A percentile compares a stretch with the other conserved stretches of the same genome.
Conservation (phyloP, 495 filamentous ascomycete genomes). For the Letharia columbiana region DNA sequence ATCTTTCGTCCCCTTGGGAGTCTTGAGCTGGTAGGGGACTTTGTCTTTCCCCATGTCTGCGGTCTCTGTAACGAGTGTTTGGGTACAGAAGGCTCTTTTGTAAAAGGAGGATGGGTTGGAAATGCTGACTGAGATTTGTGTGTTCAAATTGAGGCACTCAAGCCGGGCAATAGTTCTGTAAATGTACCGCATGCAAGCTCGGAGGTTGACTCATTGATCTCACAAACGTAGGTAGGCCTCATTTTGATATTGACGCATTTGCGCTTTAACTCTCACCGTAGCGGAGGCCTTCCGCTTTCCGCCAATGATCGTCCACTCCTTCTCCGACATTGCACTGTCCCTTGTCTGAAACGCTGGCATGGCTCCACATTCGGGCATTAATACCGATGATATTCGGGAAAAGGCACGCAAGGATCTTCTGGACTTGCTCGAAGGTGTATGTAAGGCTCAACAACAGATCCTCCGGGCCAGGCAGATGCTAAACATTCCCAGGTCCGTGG, state of each 20-base stretch:
- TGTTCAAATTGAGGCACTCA: neutral
- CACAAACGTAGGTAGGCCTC: neutral
- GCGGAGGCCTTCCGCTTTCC: neutral
- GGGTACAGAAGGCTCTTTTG: slow-evolving; percentile 1
- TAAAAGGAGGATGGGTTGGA: neutral
- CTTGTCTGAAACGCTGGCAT: slow-evolving; percentile 27
- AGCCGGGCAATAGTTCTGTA: slow-evolving; percentile 15
- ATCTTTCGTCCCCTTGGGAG: slow-evolving; percentile 43
- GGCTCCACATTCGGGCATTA: slow-evolving; percentile 64
- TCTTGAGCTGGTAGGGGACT: slow-evolving; percentile 38
- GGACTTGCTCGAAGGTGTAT: slow-evolving; percentile 82
- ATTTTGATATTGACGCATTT: slow-evolving; percentile 19
- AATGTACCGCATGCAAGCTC: slow-evolving; percentile 19
- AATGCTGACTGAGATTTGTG: neutral
- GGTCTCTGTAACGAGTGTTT: neutral
- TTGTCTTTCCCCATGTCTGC: slow-evolving; percentile 32
- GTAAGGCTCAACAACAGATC: slow-evolving; percentile 40
- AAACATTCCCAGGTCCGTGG: slow-evolving; percentile 64
- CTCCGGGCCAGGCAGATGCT: slow-evolving; percentile 28
- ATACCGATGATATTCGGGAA: slow-evolving; percentile 71
- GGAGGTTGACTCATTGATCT: neutral
- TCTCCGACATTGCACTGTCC: neutral
- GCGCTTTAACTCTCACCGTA: neutral
- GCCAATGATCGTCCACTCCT: neutral
- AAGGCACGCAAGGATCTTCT: slow-evolving; percentile 79